phyloP scores from a whole-genome alignment of 2,329 filamentous ascomycete species.

The Monilinia polystroma region DNA sequence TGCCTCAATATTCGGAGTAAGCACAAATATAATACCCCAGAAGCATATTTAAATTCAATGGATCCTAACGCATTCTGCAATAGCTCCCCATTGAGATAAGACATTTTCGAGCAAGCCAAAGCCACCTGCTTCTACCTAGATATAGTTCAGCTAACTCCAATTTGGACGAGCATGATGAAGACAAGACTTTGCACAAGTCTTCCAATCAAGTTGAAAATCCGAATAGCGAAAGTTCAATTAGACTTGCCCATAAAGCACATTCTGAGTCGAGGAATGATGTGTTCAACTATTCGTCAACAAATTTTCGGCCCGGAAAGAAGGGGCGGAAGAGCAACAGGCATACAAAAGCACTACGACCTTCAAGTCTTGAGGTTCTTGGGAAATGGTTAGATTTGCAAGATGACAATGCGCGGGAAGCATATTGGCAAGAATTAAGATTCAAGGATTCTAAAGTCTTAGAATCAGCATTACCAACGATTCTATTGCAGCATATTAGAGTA shows the following conservation, averaged over 20 bases:
- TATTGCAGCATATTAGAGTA: constrained; percentile 27
- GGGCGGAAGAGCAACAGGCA: constrained; percentile 1
- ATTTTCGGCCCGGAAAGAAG: background rate
- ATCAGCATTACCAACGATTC: constrained; percentile 26
- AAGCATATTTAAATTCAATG: background rate
- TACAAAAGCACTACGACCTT: constrained; percentile 10
- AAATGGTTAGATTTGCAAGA: constrained; percentile 29
- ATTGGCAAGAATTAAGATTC: constrained; percentile 24
- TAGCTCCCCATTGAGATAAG: constrained; percentile 5
- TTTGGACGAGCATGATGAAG: background rate
- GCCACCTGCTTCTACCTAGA: background rate
- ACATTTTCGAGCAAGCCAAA: background rate
- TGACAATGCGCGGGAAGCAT: constrained; percentile 12
- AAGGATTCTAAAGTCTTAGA: background rate
- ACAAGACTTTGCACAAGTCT: background rate
- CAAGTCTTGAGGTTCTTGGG: constrained; percentile 21
- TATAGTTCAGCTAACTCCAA: constrained; percentile 1
- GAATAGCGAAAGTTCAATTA: background rate
- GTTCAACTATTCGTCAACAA: background rate
- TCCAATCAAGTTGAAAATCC: background rate
- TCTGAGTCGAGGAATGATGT: background rate
- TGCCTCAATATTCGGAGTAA: constrained; percentile 10
- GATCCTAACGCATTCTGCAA: constrained; percentile 6
- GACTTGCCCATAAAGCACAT: background rate
- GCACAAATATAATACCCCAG: background rate